A percentile compares a stretch with the other conserved stretches of the same genome.
These are phyloP conservation scores for Endothia cerciana DNA, from an alignment of 2,329 filamentous ascomycete genomes.

Conservation along the genomic window DNA sequence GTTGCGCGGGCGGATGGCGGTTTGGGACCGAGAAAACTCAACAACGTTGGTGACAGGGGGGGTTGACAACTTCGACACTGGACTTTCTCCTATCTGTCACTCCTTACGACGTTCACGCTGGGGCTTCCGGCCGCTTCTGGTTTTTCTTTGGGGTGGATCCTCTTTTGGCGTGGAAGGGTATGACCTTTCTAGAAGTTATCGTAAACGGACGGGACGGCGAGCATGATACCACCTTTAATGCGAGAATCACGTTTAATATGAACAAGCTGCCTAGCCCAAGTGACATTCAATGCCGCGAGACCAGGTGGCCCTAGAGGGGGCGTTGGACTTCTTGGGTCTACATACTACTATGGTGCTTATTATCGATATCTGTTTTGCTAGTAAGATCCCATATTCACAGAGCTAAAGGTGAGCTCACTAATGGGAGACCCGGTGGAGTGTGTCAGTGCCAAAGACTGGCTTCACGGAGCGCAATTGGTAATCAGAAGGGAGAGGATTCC, in stretches of 20 bases:
- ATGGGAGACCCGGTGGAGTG: no score
- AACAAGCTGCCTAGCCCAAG: background rate
- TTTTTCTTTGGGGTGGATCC: background rate
- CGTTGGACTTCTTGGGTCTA: no score
- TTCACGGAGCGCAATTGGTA: no score
- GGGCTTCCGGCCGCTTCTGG: background rate
- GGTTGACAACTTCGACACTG: background rate
- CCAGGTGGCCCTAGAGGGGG: background rate
- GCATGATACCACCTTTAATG: constrained; percentile 2
- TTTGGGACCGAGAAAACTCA: background rate
- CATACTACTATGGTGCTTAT: no score
- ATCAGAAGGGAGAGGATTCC: no score
- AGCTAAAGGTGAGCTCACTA: no score
- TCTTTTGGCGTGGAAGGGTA: background rate
- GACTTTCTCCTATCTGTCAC: background rate
- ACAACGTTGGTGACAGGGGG: background rate
- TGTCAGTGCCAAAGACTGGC: no score
- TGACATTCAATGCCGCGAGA: background rate
- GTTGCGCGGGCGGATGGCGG: background rate
- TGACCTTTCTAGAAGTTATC: background rate
- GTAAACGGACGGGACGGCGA: background rate
- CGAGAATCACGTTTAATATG: background rate
- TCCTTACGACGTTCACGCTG: constrained; percentile 9
- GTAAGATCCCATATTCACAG: no score
- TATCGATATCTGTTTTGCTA: no score